phyloP scores from a whole-genome alignment of 1,284 basidiomycete genomes.

The Rhodotorula glutinis region DNA sequence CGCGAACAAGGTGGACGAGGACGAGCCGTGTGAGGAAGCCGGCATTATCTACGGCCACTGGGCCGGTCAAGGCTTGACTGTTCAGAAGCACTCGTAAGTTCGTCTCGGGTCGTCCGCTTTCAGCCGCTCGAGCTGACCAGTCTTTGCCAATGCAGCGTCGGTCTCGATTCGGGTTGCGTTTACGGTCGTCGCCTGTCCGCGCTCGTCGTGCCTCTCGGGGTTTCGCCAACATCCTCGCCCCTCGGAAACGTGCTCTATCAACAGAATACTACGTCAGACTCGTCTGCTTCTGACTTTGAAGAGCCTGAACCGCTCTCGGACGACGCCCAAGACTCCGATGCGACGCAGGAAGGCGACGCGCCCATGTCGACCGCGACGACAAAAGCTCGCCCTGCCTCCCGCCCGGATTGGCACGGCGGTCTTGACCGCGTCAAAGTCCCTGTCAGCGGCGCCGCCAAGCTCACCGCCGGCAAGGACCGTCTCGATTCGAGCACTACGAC shows the following conservation, averaged over 20 bases:
- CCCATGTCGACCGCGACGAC: not conserved
- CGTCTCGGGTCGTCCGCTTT: not conserved
- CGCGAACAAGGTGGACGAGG: constrained; percentile 11
- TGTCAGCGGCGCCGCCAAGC: not conserved
- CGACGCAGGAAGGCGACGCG: not conserved
- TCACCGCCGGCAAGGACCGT: not conserved
- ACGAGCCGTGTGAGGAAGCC: constrained; percentile 27
- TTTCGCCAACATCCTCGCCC: not conserved
- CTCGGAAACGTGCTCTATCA: not conserved
- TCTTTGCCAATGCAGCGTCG: constrained; percentile 18
- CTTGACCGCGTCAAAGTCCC: constrained; percentile 1
- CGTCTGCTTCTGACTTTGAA: not conserved
- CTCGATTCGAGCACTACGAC: not conserved
- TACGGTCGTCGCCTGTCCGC: constrained; percentile 40
- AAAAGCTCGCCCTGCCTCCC: not conserved
- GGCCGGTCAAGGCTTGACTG: constrained; percentile 37
- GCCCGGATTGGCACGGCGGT: constrained; percentile 17
- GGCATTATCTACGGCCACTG: constrained; percentile 43
- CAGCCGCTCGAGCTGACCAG: not conserved
- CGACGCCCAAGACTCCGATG: not conserved
- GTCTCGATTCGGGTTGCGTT: constrained; percentile 42
- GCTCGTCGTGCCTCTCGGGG: constrained; percentile 32
- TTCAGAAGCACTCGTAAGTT: constrained; percentile 34
- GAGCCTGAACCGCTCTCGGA: not conserved
- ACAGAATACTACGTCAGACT: not conserved